Evolutionary conservation across 2,329 filamentous ascomycete genomes (phyloP), one percentile per base, ranked within the genome.

Genomic region (Cytospora piceae): DNA sequence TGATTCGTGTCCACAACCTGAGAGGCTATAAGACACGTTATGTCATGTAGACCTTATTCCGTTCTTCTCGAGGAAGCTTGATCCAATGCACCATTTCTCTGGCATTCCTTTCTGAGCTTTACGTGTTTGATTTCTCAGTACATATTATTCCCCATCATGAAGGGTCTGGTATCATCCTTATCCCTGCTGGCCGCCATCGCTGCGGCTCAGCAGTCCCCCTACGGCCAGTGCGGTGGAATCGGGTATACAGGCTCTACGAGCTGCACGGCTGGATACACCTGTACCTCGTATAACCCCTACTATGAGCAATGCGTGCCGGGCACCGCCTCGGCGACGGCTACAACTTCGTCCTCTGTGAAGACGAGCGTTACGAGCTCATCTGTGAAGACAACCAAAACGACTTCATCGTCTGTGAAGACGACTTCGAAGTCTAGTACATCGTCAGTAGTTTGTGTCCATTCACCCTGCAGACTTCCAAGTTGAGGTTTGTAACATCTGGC

Each of bases 231-330:
- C 37, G 67, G 68, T 22, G 66, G 70, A 27, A 66, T 68, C 39
- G 68, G 70, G 29, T 72, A 51, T 29, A 65, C 67, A 20, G 72
- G 72, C 15, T 31, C 39, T 31, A 72, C 68, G 34, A 67, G 49
- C 49, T 73, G 72, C 65, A 68, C 69, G 37, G 54, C 63, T 31
- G 69, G 69, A 17, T 68, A 58, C 42, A 59, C 58, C 37, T 73
- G 72, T 67, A 57, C 49, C 6, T 65, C 64, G 15, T 60, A 64
- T 20, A 72, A 71, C 65, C 66, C 69, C n/a, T 73, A 71, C 64
- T 73, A 73, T 60, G 67, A 58, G 37, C 72, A 73, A 68, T 74
- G 72, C 66, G 56, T 67, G 8, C 54, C 64, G 4, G 67, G 67
- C 12, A 61, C 67, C 22, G 63, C 57, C 39, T 54, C 64, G 20